Evolutionary conservation across 352 stramenopile species (phyloP).

Genomic region (Plasmopara muralis): DNA sequence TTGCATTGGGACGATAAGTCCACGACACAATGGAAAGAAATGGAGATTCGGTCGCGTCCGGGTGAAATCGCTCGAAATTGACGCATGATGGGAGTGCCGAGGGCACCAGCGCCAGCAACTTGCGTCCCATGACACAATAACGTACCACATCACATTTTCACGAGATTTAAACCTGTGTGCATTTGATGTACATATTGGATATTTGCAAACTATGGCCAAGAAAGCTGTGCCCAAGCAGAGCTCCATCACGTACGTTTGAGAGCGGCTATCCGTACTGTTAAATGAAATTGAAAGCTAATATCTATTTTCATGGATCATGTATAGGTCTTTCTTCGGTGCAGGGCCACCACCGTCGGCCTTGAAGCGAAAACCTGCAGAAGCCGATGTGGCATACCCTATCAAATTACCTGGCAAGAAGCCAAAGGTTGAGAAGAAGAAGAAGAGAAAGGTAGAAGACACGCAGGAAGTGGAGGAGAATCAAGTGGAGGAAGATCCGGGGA

Average conservation of each 20-base stretch:
- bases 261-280: neutral
- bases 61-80: slow-evolving; percentile 59
- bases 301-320: neutral
- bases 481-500: slow-evolving; percentile 20
- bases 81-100: slow-evolving; percentile 22
- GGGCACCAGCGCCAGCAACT: slow-evolving; percentile 45
- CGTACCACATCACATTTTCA: neutral
- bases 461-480: slow-evolving; percentile 5
- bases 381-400: slow-evolving; percentile 3
- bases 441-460: slow-evolving; percentile 7
- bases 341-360: slow-evolving; percentile 14
- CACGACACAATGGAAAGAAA: slow-evolving; percentile 48
- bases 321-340: slow-evolving; percentile 55
- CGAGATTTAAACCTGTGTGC: neutral
- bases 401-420: slow-evolving; percentile 2
- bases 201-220: slow-evolving; percentile 22
- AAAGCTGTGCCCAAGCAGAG: slow-evolving; percentile 39
- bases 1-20: slow-evolving; percentile 19
- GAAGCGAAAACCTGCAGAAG: slow-evolving; percentile 24
- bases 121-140: slow-evolving; percentile 30
- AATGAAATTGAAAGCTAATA: neutral
- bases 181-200: slow-evolving; percentile 2
- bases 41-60: slow-evolving; percentile 44
- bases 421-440: slow-evolving; percentile 10
- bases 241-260: slow-evolving; percentile 52